Conservation (phyloP, 2,329 filamentous ascomycete genomes). For the Fusarium globosum region DNA sequence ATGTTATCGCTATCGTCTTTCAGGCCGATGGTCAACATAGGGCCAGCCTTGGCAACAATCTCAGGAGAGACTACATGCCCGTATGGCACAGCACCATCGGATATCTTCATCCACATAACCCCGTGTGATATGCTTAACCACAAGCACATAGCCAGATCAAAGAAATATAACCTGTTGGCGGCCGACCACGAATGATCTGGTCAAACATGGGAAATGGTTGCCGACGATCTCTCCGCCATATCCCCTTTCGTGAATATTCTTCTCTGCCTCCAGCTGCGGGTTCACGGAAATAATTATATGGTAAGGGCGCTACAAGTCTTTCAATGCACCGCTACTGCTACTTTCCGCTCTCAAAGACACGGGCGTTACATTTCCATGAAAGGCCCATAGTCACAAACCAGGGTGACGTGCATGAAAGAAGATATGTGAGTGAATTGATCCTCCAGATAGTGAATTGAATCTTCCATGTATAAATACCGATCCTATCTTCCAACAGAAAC, state of each 20-base stretch:
- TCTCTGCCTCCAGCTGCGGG: not conserved
- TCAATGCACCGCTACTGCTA: not conserved
- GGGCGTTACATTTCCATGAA: not conserved
- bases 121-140: not conserved
- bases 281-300: not conserved
- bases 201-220: not conserved
- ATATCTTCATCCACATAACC: too few relatives aligned
- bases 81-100: too few relatives aligned
- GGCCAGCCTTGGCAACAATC: too few relatives aligned
- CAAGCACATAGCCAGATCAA: not conserved
- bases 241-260: not conserved
- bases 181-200: not conserved
- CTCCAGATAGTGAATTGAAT: not conserved
- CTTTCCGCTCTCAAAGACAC: not conserved
- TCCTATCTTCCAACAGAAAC: not conserved
- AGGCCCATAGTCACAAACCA: not conserved
- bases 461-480: not conserved
- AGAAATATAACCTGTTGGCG: not conserved
- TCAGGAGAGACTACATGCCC: too few relatives aligned
- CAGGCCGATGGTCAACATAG: too few relatives aligned
- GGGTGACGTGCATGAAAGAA: not conserved
- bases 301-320: not conserved
- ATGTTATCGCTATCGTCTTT: too few relatives aligned
- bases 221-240: not conserved
- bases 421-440: rapidly evolving